Conservation (phyloP, 2,329 filamentous ascomycete genomes). For the Ambrosiella cleistominuta region DNA sequence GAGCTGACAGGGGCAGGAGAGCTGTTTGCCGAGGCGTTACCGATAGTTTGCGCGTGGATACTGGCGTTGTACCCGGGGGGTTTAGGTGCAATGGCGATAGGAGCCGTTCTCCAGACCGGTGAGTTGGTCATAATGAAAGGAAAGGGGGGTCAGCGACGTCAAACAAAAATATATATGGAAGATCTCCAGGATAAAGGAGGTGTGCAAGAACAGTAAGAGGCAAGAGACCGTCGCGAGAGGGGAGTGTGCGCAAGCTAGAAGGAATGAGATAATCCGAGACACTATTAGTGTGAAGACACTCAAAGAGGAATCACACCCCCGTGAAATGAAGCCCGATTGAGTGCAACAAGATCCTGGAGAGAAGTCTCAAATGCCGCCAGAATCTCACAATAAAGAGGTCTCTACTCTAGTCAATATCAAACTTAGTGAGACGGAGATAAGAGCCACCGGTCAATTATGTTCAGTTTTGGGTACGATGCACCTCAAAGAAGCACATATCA, state of each 20-base stretch:
- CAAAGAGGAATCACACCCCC: not conserved
- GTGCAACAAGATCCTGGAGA: not conserved
- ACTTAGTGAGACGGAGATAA: not conserved
- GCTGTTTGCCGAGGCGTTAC: not conserved
- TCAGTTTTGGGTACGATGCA: not conserved
- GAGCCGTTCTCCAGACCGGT: constrained; percentile 41
- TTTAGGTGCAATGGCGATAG: constrained; percentile 49
- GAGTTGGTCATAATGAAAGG: constrained; percentile 33
- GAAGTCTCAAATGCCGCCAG: not conserved
- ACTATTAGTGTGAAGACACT: not conserved
- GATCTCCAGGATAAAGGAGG: not conserved
- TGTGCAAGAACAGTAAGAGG: not conserved
- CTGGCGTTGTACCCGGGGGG: constrained; percentile 25
- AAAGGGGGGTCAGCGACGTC: constrained; percentile 17
- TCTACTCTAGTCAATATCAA: not conserved
- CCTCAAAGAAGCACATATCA: constrained; percentile 1
- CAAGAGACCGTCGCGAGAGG: not conserved
- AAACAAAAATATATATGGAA: constrained; percentile 6
- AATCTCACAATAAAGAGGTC: too few relatives aligned
- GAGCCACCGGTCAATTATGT: not conserved
- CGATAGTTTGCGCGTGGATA: constrained; percentile 20
- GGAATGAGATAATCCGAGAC: not conserved
- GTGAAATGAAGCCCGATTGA: not conserved
- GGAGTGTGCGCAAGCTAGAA: not conserved
- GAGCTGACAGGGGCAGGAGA: constrained; percentile 2